Percentiles rank a stretch among this genome's conserved stretches.
Evolutionary conservation across 345 rosid species (phyloP).

Genomic region (Sapria himalayana): DNA sequence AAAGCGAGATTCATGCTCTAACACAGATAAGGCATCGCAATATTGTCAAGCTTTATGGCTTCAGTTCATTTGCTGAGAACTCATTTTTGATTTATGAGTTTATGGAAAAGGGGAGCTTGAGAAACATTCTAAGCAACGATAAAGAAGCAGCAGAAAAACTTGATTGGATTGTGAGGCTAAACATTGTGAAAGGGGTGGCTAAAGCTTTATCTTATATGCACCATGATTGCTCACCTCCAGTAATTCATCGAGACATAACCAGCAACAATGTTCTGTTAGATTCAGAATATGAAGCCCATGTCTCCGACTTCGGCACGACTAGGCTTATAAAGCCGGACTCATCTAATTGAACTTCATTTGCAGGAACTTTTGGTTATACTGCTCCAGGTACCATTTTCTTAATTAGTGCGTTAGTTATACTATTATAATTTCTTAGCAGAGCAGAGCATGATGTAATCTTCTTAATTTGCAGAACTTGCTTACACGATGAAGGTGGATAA

Average conservation of each 20-base stretch:
- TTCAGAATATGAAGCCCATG: slow-evolving; percentile 8
- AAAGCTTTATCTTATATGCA: slow-evolving; percentile 12
- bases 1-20: slow-evolving; percentile 11
- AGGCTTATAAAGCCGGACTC: slow-evolving; percentile 13
- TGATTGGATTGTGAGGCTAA: slow-evolving; percentile 15
- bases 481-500: slow-evolving; percentile 12
- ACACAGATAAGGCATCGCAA: slow-evolving; percentile 10
- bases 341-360: slow-evolving; percentile 10
- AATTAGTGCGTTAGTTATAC: too few relatives aligned
- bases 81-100: slow-evolving; percentile 12
- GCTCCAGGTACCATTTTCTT: slow-evolving; percentile 24
- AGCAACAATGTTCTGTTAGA: slow-evolving; percentile 8
- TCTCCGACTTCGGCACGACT: slow-evolving; percentile 12
- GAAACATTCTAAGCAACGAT: slow-evolving; percentile 5
- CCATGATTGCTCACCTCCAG: slow-evolving; percentile 8
- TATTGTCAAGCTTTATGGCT: slow-evolving; percentile 15
- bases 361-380: slow-evolving; percentile 13
- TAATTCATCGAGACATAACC: slow-evolving; percentile 11
- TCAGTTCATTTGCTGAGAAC: slow-evolving; percentile 1
- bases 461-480: slow-evolving; percentile 12
- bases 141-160: slow-evolving; percentile 6
- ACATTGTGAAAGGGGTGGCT: slow-evolving; percentile 5
- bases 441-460: not conserved
- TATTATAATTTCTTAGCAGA: not conserved
- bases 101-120: slow-evolving; percentile 16